phyloP scores from a whole-genome alignment of 805 yeast species.

The Myxozyma neotropica region DNA sequence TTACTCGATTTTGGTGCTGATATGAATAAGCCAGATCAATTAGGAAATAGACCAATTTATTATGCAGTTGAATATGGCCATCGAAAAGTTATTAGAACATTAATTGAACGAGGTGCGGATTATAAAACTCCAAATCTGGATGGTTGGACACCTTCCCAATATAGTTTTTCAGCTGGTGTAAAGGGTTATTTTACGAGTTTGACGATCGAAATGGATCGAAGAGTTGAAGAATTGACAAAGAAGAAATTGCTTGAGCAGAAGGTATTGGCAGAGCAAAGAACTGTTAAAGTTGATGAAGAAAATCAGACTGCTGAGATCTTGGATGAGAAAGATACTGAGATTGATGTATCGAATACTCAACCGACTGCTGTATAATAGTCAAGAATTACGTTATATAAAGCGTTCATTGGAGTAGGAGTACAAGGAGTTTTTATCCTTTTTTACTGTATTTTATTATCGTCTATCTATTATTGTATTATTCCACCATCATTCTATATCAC shows the following conservation, averaged over 20 bases:
- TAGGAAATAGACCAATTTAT: slow-evolving; percentile 84
- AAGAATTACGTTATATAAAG: too few species aligned
- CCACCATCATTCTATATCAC: too few species aligned
- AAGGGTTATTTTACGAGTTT: slow-evolving; percentile 12
- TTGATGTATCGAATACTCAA: too few species aligned
- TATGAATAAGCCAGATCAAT: slow-evolving; percentile 66
- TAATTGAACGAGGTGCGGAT: slow-evolving; percentile 55
- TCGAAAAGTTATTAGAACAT: slow-evolving; percentile 55
- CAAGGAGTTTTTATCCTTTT: neutral
- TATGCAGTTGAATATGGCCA: slow-evolving; percentile 75
- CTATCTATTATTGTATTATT: too few species aligned
- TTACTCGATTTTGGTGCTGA: slow-evolving; percentile 77
- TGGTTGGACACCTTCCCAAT: slow-evolving; percentile 70
- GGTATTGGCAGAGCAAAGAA: slow-evolving; percentile 2
- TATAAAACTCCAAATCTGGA: slow-evolving; percentile 53
- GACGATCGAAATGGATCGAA: slow-evolving; percentile 20
- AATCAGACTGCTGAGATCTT: too few species aligned
- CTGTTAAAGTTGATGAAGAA: neutral
- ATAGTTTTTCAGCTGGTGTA: slow-evolving; percentile 49
- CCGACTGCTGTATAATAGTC: too few species aligned
- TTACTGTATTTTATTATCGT: neutral
- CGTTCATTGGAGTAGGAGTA: too few species aligned
- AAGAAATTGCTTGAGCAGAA: slow-evolving; percentile 11
- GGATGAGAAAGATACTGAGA: too few species aligned
- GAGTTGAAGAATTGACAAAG: slow-evolving; percentile 1